Conservation (phyloP, 2,329 filamentous ascomycete species). For the Paraconiothyrium sp. region DNA sequence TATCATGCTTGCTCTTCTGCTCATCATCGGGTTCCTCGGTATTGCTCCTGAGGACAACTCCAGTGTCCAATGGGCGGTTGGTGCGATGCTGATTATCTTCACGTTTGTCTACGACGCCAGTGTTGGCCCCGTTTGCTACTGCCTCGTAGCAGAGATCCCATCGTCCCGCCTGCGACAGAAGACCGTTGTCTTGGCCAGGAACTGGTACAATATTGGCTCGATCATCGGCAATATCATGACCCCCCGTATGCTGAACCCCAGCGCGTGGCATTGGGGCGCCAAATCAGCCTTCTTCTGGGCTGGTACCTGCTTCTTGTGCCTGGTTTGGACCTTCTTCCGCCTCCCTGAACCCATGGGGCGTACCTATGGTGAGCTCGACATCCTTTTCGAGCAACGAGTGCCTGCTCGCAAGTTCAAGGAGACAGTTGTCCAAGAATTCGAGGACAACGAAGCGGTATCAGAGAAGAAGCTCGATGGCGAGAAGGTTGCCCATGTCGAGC, state of each 20-base stretch:
- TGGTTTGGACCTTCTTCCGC: constrained; percentile 81
- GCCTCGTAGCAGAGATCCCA: constrained; percentile 84
- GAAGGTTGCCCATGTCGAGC: constrained; percentile 37
- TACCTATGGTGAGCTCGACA: constrained; percentile 84
- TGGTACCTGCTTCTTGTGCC: constrained; percentile 78
- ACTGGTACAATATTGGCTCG: constrained; percentile 77
- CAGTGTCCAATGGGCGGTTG: constrained; percentile 56
- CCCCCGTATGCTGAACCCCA: constrained; percentile 48
- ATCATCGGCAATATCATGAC: constrained; percentile 72
- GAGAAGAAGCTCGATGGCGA: constrained; percentile 34
- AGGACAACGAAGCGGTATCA: constrained; percentile 25
- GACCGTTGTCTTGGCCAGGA: constrained; percentile 85
- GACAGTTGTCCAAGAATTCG: constrained; percentile 39
- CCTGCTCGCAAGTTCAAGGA: constrained; percentile 42
- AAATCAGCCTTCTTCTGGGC: constrained; percentile 89
- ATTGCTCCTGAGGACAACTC: constrained; percentile 57
- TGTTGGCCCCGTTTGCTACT: constrained; percentile 90
- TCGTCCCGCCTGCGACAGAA: constrained; percentile 88
- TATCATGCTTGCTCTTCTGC: constrained; percentile 67
- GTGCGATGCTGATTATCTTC: constrained; percentile 46
- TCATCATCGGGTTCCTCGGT: constrained; percentile 83
- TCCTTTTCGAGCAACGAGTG: constrained; percentile 73
- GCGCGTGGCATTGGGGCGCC: constrained; percentile 72
- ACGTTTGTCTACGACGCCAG: constrained; percentile 83
- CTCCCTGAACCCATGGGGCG: constrained; percentile 81